phyloP scores from a whole-genome alignment of 2,329 filamentous ascomycete species.

The Aspergillus novofumigatus region DNA sequence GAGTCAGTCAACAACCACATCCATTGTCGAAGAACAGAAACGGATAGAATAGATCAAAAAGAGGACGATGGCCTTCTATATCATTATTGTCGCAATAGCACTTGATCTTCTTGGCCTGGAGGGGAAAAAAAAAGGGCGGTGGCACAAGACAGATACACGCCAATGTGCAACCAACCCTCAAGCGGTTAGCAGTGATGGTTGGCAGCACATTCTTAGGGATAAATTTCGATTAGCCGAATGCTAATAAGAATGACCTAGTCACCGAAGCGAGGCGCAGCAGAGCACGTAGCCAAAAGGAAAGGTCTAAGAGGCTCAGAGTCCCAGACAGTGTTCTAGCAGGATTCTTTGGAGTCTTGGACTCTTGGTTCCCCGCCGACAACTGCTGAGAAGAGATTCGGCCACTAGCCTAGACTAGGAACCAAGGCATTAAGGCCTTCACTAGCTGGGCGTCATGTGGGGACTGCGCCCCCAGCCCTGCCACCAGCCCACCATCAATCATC shows the following conservation, averaged over 20 bases:
- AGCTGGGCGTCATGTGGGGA: not conserved
- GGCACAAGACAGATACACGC: not conserved
- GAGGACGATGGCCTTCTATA: not conserved
- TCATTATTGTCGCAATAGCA: not conserved
- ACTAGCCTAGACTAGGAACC: too few species aligned
- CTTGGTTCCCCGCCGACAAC: not conserved
- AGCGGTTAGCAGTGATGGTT: not conserved
- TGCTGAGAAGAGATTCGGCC: too few species aligned
- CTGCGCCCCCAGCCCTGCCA: not conserved
- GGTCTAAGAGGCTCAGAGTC: not conserved
- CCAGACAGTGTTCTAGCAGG: not conserved
- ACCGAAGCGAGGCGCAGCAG: not conserved
- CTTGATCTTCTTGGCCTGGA: not conserved
- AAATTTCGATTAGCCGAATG: not conserved
- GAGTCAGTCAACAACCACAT: not conserved
- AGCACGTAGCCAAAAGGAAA: not conserved
- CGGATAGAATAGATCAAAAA: not conserved
- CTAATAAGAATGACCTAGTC: not conserved
- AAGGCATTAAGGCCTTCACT: not conserved
- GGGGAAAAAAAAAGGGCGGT: not conserved
- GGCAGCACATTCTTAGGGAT: not conserved
- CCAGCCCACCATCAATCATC: too few species aligned
- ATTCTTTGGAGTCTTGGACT: too few species aligned
- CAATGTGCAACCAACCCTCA: not conserved
- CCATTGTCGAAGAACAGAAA: not conserved